These are phyloP conservation scores for Podila clonocystis DNA, from an alignment of 192 early-diverging fungal species.

Conservation along the genomic window DNA sequence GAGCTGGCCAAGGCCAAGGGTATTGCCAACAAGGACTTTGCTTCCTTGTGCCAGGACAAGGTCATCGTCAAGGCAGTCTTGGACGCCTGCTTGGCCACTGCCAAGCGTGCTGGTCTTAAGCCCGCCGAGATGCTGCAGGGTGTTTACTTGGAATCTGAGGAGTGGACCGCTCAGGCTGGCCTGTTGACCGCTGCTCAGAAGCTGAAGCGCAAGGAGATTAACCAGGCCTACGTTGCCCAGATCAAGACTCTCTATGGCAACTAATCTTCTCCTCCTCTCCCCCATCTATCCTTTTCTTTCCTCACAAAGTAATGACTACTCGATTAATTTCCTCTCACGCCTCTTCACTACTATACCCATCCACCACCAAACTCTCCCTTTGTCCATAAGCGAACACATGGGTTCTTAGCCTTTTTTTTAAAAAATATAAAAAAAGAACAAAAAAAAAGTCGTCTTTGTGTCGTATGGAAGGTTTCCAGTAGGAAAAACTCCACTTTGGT, in stretches of 20 bases:
- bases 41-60: conserved; percentile 60
- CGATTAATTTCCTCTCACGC: neutral
- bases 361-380: neutral
- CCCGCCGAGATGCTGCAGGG: conserved; percentile 76
- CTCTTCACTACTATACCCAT: neutral
- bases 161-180: conserved; percentile 93
- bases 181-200: conserved; percentile 96
- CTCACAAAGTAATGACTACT: no score
- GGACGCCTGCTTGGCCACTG: conserved; percentile 57
- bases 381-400: neutral
- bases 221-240: conserved; percentile 67
- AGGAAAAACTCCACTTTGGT: no score
- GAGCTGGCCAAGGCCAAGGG: conserved; percentile 57
- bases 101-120: conserved; percentile 74
- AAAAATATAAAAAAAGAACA: neutral
- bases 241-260: conserved; percentile 62
- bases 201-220: conserved; percentile 84
- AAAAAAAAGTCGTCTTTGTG: neutral
- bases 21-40: conserved; percentile 54
- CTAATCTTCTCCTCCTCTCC: neutral
- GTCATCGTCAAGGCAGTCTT: conserved; percentile 64
- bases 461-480: no score
- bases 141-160: conserved; percentile 74
- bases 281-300: neutral
- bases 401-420: neutral